These are phyloP conservation scores for Salix dunnii DNA, from an alignment of 345 rosid species.

Conservation along the genomic window DNA sequence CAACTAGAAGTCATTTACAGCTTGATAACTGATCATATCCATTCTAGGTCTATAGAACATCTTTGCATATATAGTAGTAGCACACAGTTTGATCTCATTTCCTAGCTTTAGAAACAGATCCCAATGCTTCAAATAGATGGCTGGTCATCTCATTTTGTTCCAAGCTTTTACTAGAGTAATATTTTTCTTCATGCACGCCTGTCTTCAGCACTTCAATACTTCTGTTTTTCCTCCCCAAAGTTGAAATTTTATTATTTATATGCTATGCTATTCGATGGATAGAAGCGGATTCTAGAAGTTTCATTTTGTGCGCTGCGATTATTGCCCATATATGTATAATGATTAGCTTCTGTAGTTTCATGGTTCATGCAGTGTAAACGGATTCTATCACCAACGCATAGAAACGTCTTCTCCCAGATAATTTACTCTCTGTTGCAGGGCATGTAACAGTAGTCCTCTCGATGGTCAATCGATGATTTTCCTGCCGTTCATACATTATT, in stretches of 20 bases:
- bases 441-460: too few species aligned
- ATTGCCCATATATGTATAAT: not conserved
- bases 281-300: not conserved
- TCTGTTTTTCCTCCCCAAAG: too few species aligned
- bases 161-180: not conserved
- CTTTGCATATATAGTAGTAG: not conserved
- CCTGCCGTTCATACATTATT: too few species aligned
- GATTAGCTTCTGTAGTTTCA: not conserved
- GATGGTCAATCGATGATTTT: too few species aligned
- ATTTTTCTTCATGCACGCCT: not conserved
- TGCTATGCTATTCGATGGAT: too few species aligned
- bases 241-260: not conserved
- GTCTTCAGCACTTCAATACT: not conserved
- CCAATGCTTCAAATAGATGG: not conserved
- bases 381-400: too few species aligned
- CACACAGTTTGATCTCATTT: not conserved
- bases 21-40: slow-evolving; percentile 2
- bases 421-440: too few species aligned
- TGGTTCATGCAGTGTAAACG: not conserved
- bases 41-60: not conserved
- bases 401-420: too few species aligned
- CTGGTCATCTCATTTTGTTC: not conserved
- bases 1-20: slow-evolving; percentile 4
- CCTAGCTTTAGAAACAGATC: slow-evolving; percentile 2
- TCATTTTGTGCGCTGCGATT: not conserved